These are phyloP conservation scores for Leptographium galeiforme DNA, from an alignment of 2,329 filamentous ascomycete genomes.

Conservation along the genomic window DNA sequence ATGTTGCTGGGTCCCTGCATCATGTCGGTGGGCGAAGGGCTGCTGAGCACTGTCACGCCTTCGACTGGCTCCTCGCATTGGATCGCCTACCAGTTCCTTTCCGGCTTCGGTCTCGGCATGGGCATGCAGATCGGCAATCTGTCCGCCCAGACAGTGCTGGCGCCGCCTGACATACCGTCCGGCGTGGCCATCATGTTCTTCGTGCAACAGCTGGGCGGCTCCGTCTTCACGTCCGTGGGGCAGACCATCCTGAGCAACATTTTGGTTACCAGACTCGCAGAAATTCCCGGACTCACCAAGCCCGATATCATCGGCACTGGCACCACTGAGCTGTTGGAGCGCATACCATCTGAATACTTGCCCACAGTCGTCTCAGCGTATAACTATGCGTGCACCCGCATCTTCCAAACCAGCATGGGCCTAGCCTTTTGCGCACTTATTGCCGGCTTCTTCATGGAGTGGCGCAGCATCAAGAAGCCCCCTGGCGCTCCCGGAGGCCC, in stretches of 20 bases:
- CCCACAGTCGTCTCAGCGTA: constrained; percentile 47
- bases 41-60: constrained; percentile 41
- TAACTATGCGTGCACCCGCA: constrained; percentile 47
- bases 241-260: constrained; percentile 38
- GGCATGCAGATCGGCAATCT: constrained; percentile 45
- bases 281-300: constrained; percentile 29
- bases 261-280: constrained; percentile 24
- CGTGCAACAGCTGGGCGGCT: constrained; percentile 44
- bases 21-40: constrained; percentile 38
- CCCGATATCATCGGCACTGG: constrained; percentile 30
- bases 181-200: constrained; percentile 45
- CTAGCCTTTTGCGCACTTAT: constrained; percentile 42
- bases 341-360: constrained; percentile 36
- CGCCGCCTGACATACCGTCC: constrained; percentile 36
- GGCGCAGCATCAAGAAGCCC: constrained; percentile 51
- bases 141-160: constrained; percentile 41
- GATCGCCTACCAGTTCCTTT: constrained; percentile 46
- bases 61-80: constrained; percentile 34
- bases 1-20: constrained; percentile 39
- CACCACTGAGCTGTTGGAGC: constrained; percentile 44
- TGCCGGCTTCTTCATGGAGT: constrained; percentile 46
- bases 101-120: constrained; percentile 44
- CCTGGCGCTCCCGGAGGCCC: neutral
- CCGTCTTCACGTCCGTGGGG: constrained; percentile 43
- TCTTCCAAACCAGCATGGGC: constrained; percentile 49